phyloP scores from a whole-genome alignment of 371 early-diverging fungal species.

The Phascolomyces articulosus region DNA sequence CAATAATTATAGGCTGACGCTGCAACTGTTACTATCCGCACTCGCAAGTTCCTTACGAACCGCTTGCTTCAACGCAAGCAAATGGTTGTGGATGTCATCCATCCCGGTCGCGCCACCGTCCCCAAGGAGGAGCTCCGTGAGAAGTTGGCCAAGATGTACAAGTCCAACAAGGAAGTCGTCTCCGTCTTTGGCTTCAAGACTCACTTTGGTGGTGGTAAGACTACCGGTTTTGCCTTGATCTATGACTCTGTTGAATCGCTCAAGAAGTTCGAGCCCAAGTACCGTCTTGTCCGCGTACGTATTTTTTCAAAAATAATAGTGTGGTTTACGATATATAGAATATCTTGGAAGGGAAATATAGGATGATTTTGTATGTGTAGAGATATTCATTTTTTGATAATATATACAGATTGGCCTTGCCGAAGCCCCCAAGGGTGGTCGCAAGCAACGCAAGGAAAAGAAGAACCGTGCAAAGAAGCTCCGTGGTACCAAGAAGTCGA shows the following conservation, averaged over 20 bases:
- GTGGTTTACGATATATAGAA: too few relatives aligned
- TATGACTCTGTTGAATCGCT: conserved; percentile 95
- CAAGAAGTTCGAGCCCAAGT: conserved; percentile 99
- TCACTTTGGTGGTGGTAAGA: conserved; percentile 97
- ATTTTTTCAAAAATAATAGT: neutral
- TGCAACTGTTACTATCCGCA: conserved; percentile 89
- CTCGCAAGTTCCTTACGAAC: conserved; percentile 99
- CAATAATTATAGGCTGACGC: conserved; percentile 41
- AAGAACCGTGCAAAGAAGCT: conserved; percentile 99
- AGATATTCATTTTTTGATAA: neutral
- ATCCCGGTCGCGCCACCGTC: conserved; percentile 93
- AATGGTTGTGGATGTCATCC: conserved; percentile 97
- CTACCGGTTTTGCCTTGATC: conserved; percentile 97
- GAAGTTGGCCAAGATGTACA: conserved; percentile 97
- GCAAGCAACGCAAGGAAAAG: conserved; percentile 99
- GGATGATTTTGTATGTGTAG: too few relatives aligned
- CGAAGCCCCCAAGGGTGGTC: conserved; percentile 79
- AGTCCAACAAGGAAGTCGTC: conserved; percentile 88
- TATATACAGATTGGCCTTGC: conserved; percentile 78
- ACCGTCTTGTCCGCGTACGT: conserved; percentile 85
- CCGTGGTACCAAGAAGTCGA: conserved; percentile 97
- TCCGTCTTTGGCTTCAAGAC: conserved; percentile 97
- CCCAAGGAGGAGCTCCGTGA: conserved; percentile 93
- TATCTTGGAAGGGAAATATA: too few relatives aligned
- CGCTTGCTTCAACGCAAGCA: conserved; percentile 97